Base-by-base conservation (phyloP, 1,284 basidiomycete genomes). In the Stereum hirsutum region DNA sequence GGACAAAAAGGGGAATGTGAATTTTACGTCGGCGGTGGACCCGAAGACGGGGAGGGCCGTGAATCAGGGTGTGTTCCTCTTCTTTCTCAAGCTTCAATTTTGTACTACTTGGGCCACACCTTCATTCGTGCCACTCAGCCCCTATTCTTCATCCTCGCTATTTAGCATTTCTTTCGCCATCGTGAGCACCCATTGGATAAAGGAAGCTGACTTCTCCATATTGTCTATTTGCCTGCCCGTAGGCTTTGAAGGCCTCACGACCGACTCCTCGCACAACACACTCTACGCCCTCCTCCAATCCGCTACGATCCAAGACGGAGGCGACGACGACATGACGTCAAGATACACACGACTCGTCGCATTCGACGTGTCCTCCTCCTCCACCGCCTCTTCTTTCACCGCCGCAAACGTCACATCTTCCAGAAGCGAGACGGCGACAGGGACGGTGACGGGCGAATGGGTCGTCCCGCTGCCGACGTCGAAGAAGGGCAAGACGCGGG, bases 211-310 rank as follows among this genome's bases (percentile, higher is more conserved):
- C n/a, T 31, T 15, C 4, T 12, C 15, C 28, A 31, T 31, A 12
- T 15, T 31, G 12, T 15, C 12, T 6, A 4, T 31, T 15, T 31
- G 15, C 23, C 23, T 12, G 15, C 30, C 25, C 21, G 27, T 30
- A 77, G 80, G 81, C 3, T 75, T 83, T 43, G 80, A 84, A 55
- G 74, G 75, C 7, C 63, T 84, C n/a, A 78, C 81, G 0, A 46
- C 74, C 3, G 72, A 76, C 43, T 56, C 65, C 8, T 55, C 62
- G 6, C 75, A 72, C 5, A 58, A 59, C 10, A 70, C 66, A 3
- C 63, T 84, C 0, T 84, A 76, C 49, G 78, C 72, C 1, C 69
- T 82, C 48, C 66, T 84, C 0, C 81, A 84, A 51, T 69, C 72
- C 8, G 81, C 77, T 2, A 72, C 75, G 0, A 69, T 81, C 6